A percentile compares a stretch with the other conserved stretches of the same genome.
These are phyloP conservation scores for Pleurotus platypus DNA, from an alignment of 768 basidiomycete genomes.

Conservation along the genomic window DNA sequence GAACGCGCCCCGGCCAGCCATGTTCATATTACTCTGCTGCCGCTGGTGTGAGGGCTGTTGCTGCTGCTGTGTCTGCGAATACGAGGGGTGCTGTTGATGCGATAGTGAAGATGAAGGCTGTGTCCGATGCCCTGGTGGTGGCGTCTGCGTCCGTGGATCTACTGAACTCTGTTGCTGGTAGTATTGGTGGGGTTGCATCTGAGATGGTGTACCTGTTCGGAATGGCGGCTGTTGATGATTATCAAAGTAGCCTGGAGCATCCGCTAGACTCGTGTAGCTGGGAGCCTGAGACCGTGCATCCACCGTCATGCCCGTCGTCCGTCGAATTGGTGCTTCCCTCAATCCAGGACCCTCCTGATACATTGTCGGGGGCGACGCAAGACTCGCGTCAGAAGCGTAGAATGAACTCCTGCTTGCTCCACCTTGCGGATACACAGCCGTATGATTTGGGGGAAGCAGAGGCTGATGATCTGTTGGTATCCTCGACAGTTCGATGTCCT, in stretches of 20 bases:
- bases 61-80: conserved; percentile 18
- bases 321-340: conserved; percentile 62
- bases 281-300: conserved; percentile 25
- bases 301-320: conserved; percentile 32
- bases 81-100: conserved; percentile 24
- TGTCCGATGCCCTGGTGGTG: background rate
- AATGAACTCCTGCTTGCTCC: conserved; percentile 31
- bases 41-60: conserved; percentile 15
- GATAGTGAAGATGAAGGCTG: conserved; percentile 17
- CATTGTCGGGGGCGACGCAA: conserved; percentile 41
- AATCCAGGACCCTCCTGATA: conserved; percentile 31
- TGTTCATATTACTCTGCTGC: conserved; percentile 24
- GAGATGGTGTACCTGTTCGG: background rate
- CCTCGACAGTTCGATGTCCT: conserved; percentile 53
- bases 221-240: conserved; percentile 10
- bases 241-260: conserved; percentile 27
- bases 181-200: background rate
- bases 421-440: conserved; percentile 30
- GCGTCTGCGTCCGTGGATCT: conserved; percentile 1
- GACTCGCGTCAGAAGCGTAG: conserved; percentile 24
- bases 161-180: background rate
- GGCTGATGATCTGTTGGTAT: conserved; percentile 44
- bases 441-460: conserved; percentile 38
- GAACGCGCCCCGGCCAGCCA: conserved; percentile 39
- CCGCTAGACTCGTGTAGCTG: conserved; percentile 27